Conservation (phyloP, 1,284 basidiomycete genomes). For the Ceratobasidium sp. region DNA sequence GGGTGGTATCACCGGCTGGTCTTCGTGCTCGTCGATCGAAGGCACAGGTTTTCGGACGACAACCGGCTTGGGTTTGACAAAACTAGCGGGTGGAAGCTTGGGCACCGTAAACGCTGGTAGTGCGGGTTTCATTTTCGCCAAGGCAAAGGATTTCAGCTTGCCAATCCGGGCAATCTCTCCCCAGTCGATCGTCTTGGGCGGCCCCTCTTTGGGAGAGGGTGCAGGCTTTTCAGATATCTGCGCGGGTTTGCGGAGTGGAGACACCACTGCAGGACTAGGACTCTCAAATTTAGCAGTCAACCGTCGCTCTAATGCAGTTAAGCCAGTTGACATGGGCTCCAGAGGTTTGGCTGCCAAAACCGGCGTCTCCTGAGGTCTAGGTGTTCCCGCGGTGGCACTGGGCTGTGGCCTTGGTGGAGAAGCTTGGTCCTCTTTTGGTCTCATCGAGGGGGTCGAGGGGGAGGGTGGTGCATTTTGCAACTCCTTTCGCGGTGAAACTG, state of each 20-base stretch:
- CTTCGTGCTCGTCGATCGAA: not conserved
- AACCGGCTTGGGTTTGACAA: conserved; percentile 18
- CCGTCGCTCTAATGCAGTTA: conserved; percentile 21
- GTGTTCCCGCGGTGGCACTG: not conserved
- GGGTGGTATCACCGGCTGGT: not conserved
- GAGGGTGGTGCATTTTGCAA: not conserved
- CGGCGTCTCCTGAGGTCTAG: not conserved
- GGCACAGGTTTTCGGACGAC: conserved; percentile 19
- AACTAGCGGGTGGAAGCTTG: not conserved
- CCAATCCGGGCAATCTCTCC: conserved; percentile 24
- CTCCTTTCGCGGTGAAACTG: not conserved
- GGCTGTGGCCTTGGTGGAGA: not conserved
- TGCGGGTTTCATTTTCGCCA: conserved; percentile 8
- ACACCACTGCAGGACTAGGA: not conserved
- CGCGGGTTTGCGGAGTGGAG: not conserved
- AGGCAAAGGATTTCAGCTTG: conserved; percentile 25
- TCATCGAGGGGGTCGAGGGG: not conserved
- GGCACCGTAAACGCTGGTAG: not conserved
- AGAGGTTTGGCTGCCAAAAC: not conserved
- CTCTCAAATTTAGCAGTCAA: not conserved
- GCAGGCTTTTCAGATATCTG: not conserved
- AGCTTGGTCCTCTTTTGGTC: not conserved
- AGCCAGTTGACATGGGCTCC: conserved; percentile 12
- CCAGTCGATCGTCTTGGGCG: conserved; percentile 24
- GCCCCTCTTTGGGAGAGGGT: not conserved